Base-by-base conservation (phyloP, 495 filamentous ascomycete species). In the Ramalina intermedia region DNA sequence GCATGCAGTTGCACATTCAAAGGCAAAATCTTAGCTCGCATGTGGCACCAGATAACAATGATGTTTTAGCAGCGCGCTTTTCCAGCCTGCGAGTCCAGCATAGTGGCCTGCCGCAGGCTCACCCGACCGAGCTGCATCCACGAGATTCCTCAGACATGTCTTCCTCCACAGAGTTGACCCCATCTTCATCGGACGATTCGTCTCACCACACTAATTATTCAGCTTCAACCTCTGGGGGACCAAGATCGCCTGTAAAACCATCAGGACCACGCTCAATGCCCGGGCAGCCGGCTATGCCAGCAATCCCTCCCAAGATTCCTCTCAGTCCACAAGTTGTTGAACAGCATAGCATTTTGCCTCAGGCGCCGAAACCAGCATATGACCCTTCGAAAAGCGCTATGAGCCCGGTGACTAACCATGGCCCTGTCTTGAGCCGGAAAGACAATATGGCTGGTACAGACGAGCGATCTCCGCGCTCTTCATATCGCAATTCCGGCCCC, bases 301-400 rank as follows among this genome's bases (percentile, higher is more conserved):
- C 62, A n/a, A 56, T 69, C 20, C 76, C 77, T 16, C 71, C 70
- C 1, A 78, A 80, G 43, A 57, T 79, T 8, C 73, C 74, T 14
- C 56, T 85, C 4, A 68, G 26, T 7, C 44, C 44, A 21, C 33
- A 76, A 48, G 72, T 66, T 21, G 49, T 60, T 23, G 46, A 72
- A 17, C 63, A 69, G 14, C 60, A 61, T 24, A 49, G 46, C n/a
- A 67, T 72, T 4, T 70, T 96, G 56, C 89, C 89, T 20, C 79
- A 81, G 60, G 67, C 82, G 12, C 89, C 89, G 14, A 86, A 82
- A 58, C 86, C 87, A 12, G 80, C 90, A 9, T 96, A 96, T 55
- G 90, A 81, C 56, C 89, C 89, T 36, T 47, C 57, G 4, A 57
- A 50, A 41, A 53, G 37, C 24, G 38, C 45, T 12, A n/a, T 38